Percentiles rank a stretch among this genome's conserved stretches.
Evolutionary conservation across 1,284 basidiomycete genomes (phyloP).

Genomic region (Rhodofomes roseus): DNA sequence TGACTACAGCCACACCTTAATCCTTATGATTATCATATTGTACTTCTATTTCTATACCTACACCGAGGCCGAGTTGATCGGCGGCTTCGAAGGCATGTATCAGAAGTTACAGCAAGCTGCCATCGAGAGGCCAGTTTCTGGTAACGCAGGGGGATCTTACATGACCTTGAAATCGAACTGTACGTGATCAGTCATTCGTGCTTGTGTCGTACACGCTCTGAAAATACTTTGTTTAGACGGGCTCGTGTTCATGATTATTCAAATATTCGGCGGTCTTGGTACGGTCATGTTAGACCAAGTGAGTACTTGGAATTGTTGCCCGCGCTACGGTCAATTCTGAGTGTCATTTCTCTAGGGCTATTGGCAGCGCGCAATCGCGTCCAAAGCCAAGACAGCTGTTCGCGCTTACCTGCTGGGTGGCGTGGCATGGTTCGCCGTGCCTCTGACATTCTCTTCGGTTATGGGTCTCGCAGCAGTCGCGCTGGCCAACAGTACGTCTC

Average conservation of each 20-base stretch:
- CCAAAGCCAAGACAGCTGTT: constrained; percentile 28
- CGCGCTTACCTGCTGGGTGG: constrained; percentile 34
- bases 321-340: neutral
- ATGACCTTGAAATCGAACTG: constrained; percentile 32
- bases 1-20: constrained; percentile 32
- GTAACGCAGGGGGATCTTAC: constrained; percentile 37
- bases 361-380: constrained; percentile 28
- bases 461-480: constrained; percentile 38
- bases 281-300: constrained; percentile 12
- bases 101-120: constrained; percentile 28
- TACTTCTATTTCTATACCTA: constrained; percentile 28
- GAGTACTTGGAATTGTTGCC: constrained; percentile 1
- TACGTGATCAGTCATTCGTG: constrained; percentile 5
- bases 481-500: constrained; percentile 12
- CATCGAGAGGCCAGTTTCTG: constrained; percentile 27
- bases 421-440: constrained; percentile 36
- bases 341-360: constrained; percentile 1
- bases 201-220: neutral
- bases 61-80: constrained; percentile 25
- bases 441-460: constrained; percentile 37
- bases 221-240: neutral
- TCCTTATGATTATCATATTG: constrained; percentile 30
- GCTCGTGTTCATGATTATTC: constrained; percentile 10
- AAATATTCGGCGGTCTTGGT: constrained; percentile 8
- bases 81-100: constrained; percentile 29